Evolutionary conservation across 176 grass and related monocot genomes (phyloP), one percentile per base, ranked within the genome.

Genomic region (Triticum urartu): DNA sequence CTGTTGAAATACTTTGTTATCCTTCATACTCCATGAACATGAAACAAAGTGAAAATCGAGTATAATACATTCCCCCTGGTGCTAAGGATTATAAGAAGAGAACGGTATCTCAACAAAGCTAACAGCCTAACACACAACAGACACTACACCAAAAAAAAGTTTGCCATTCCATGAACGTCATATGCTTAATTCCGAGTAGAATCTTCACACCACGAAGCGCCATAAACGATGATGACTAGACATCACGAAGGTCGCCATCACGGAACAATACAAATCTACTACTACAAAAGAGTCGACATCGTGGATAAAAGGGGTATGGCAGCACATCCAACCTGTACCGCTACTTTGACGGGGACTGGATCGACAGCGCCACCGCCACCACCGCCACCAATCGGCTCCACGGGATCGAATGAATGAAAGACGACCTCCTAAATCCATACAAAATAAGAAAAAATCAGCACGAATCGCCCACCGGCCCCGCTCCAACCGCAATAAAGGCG

Each of bases 391-490:
- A 5, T 40, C 43, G 25, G 24, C 69, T 77, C 68, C 78, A 88
- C 72, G 63, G 47, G 89, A 83, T 81, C 72, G 22, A 87, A 69
- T 11, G 14, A 5, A 59, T 39, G 85, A 63, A 91, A 67, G 24
- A 69, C 22, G 15, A 79, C 83, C 47, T 94, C 92, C 89, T 94
- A 58, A 79, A 79, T 84, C 68, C 42, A 86, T 3, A 43, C 26
- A 87, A 52, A 11, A 12, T 13, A 21, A 87, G n/a, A 20, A 84
- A 84, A 68, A 86, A 77, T 20, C 4, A 72, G 77, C 8, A 20
- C 14, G 33, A 66, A 72, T 38, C 18, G 72, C n/a, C 3, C 40
- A 68, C 34, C 76, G 50, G 17, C 21, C 17, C 26, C 13, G 25
- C 5, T 15, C n/a, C 26, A 47, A 66, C 80, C 20, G 72, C 18